Evolutionary conservation across 148 eudicot species (phyloP).

Genomic region (Oxyria digyna): DNA sequence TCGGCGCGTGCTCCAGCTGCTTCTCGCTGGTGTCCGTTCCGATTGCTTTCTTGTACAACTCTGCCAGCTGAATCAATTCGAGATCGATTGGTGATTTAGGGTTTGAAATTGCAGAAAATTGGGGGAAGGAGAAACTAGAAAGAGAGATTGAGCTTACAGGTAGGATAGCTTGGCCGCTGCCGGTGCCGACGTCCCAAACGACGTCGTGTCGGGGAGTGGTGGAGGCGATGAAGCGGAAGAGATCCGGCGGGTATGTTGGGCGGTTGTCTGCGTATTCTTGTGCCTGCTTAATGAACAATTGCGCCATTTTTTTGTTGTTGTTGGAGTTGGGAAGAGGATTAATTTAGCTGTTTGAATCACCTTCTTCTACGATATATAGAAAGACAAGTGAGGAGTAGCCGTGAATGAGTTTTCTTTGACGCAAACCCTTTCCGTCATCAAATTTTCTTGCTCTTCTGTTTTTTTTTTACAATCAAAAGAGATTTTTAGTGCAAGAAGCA

Average conservation of each 20-base stretch:
- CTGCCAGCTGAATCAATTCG: conserved; percentile 25
- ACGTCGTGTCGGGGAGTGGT: conserved; percentile 39
- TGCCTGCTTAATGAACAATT: conserved; percentile 47
- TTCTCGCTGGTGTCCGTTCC: conserved; percentile 76
- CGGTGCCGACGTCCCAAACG: conserved; percentile 45
- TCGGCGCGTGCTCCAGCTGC: conserved; percentile 61
- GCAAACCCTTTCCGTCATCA: no score
- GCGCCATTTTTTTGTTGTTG: conserved; percentile 27
- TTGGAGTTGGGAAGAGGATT: neutral
- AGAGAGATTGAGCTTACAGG: conserved; percentile 23
- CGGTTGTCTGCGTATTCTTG: conserved; percentile 30
- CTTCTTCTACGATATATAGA: neutral
- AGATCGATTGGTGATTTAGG: neutral
- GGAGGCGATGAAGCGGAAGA: conserved; percentile 64
- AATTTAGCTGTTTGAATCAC: neutral
- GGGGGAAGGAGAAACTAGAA: no score
- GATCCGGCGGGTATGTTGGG: conserved; percentile 50
- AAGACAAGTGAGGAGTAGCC: neutral
- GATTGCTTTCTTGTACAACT: conserved; percentile 49
- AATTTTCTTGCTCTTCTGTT: no score
- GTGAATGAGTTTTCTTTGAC: neutral
- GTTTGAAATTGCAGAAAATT: neutral
- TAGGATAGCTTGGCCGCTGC: conserved; percentile 66
- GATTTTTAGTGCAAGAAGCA: no score
- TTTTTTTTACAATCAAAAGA: no score